Percentiles rank a stretch among this genome's conserved stretches.
Evolutionary conservation across 2,329 filamentous ascomycete genomes (phyloP).

Genomic region (Diaporthe vaccinii): DNA sequence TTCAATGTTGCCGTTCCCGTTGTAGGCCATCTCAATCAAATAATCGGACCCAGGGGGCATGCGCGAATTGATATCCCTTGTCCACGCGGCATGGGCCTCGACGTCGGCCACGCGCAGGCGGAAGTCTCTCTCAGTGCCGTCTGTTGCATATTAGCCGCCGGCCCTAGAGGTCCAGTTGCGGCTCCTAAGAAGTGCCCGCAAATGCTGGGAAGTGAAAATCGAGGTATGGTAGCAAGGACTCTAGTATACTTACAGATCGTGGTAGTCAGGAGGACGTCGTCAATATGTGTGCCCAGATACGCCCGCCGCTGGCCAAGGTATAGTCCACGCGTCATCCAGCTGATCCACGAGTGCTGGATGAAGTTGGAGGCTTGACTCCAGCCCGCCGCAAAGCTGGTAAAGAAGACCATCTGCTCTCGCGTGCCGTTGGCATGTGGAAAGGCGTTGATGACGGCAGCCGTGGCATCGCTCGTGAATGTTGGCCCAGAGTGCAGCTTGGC

Average conservation of each 20-base stretch:
- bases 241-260: background rate
- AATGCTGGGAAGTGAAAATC: background rate
- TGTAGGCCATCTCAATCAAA: slow-evolving; percentile 12
- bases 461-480: slow-evolving; percentile 12
- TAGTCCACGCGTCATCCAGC: slow-evolving; percentile 8
- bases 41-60: slow-evolving; percentile 17
- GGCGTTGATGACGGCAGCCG: slow-evolving; percentile 5
- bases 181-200: background rate
- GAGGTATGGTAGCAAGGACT: accelerated
- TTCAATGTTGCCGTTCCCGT: slow-evolving; percentile 1
- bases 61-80: slow-evolving; percentile 2
- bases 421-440: background rate
- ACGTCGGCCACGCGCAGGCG: slow-evolving; percentile 7
- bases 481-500: slow-evolving; percentile 6
- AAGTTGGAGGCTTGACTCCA: slow-evolving; percentile 7
- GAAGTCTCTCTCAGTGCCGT: background rate
- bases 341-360: slow-evolving; percentile 15
- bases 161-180: no score
- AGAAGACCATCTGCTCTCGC: slow-evolving; percentile 18
- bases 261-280: background rate
- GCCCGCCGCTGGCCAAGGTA: slow-evolving; percentile 11
- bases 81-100: slow-evolving; percentile 12
- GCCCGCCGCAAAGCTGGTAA: slow-evolving; percentile 11
- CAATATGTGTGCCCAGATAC: slow-evolving; percentile 18
- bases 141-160: background rate